These are phyloP conservation scores for Phalaenopsis hybrid DNA, from an alignment of 116 monocot species.

Conservation along the genomic window DNA sequence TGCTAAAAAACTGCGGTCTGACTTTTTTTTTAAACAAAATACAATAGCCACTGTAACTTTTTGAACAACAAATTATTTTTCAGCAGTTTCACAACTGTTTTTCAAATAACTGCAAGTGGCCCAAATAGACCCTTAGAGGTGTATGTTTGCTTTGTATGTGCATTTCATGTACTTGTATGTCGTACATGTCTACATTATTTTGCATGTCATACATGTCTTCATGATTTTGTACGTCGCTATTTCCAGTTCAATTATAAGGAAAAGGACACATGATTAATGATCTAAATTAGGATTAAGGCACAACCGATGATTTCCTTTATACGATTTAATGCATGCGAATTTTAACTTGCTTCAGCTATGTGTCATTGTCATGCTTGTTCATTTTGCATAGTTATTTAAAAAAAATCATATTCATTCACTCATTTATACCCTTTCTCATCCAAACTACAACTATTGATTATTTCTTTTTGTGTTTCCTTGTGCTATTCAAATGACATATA, in stretches of 20 bases:
- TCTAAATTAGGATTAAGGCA: neutral
- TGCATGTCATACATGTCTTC: neutral
- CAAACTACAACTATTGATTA: neutral
- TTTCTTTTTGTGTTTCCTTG: neutral
- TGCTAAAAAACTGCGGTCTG: too few species aligned
- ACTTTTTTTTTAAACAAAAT: too few species aligned
- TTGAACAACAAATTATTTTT: too few species aligned
- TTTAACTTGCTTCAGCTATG: neutral
- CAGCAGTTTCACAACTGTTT: too few species aligned
- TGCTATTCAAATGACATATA: neutral
- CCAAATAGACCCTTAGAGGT: too few species aligned
- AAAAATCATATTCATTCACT: neutral
- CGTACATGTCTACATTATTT: neutral
- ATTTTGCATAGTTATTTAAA: neutral
- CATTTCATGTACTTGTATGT: neutral
- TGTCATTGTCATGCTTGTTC: neutral
- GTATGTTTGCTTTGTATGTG: too few species aligned
- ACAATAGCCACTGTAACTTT: neutral
- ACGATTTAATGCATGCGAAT: neutral
- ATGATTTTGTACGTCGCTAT: neutral
- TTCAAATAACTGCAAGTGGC: too few species aligned
- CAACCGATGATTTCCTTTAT: neutral
- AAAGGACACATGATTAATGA: neutral
- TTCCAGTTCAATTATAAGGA: neutral
- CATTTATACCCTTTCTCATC: neutral